These are phyloP conservation scores for Wallacemonas sp. DNA, from an alignment of 208 protist genomes.

Conservation along the genomic window DNA sequence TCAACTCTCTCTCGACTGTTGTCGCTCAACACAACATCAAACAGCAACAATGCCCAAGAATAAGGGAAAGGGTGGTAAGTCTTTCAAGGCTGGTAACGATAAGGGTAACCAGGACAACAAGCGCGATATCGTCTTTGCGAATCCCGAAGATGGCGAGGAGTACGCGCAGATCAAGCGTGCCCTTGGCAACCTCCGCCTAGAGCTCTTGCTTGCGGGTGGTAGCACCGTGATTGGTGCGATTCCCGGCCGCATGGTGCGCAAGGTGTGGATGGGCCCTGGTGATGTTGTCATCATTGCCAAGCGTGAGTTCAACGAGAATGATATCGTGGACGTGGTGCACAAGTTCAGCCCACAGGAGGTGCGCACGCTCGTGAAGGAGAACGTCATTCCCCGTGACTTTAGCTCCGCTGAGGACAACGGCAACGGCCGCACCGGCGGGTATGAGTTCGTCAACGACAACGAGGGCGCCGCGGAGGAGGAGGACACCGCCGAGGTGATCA, in stretches of 20 bases:
- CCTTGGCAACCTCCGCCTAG: slow-evolving; percentile 97
- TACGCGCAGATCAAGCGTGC: slow-evolving; percentile 97
- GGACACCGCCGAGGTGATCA: slow-evolving; percentile 50
- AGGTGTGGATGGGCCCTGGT: slow-evolving; percentile 76
- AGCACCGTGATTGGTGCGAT: slow-evolving; percentile 78
- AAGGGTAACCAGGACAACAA: slow-evolving; percentile 95
- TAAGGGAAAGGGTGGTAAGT: slow-evolving; percentile 96
- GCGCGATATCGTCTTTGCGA: slow-evolving; percentile 94
- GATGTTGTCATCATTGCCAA: slow-evolving; percentile 83
- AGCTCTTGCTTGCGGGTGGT: slow-evolving; percentile 88
- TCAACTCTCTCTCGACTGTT: too few species aligned
- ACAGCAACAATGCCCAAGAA: slow-evolving; percentile 91
- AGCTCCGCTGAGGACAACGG: slow-evolving; percentile 67
- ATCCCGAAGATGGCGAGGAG: slow-evolving; percentile 97
- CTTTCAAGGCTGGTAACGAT: slow-evolving; percentile 93
- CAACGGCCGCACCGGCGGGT: slow-evolving; percentile 56
- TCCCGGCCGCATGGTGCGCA: slow-evolving; percentile 85
- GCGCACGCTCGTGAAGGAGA: slow-evolving; percentile 74
- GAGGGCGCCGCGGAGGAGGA: slow-evolving; percentile 48
- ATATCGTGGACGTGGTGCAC: slow-evolving; percentile 85
- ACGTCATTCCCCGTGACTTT: slow-evolving; percentile 85
- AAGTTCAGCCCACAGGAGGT: slow-evolving; percentile 74
- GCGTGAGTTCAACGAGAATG: slow-evolving; percentile 81
- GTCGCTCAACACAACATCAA: too few species aligned
- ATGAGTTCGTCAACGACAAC: slow-evolving; percentile 83